Evolutionary conservation across 768 basidiomycete genomes (phyloP).

Genomic region (Mycena filopes): DNA sequence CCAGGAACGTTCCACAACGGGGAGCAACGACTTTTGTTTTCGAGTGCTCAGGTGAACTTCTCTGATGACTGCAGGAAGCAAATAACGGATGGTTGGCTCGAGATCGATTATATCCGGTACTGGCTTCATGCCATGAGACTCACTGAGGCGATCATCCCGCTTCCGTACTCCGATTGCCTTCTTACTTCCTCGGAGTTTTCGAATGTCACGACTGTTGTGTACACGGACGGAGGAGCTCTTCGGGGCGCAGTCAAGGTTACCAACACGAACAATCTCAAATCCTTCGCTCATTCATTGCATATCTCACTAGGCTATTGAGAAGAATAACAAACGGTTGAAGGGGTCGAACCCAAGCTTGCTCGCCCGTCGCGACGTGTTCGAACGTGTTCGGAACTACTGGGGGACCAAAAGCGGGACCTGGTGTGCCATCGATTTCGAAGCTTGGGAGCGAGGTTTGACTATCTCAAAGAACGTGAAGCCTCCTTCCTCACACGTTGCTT

Average conservation of each 20-base stretch:
- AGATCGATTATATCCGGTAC: constrained; percentile 60
- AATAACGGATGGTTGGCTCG: no score
- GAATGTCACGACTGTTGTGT: constrained; percentile 67
- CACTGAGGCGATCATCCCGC: constrained; percentile 70
- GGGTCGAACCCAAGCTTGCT: constrained; percentile 66
- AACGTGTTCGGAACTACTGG: constrained; percentile 74
- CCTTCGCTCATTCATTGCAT: neutral
- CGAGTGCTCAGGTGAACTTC: constrained; percentile 88
- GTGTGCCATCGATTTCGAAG: constrained; percentile 86
- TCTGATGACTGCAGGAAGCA: no score
- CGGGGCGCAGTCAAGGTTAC: constrained; percentile 69
- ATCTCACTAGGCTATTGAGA: constrained; percentile 69
- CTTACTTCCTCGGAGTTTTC: constrained; percentile 68
- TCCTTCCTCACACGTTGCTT: no score
- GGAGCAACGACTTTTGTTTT: constrained; percentile 83
- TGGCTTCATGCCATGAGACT: constrained; percentile 83
- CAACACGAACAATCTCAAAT: constrained; percentile 16
- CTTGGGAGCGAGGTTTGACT: constrained; percentile 68
- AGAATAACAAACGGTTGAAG: constrained; percentile 83
- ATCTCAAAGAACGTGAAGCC: no score
- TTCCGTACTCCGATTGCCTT: constrained; percentile 84
- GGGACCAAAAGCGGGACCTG: constrained; percentile 72
- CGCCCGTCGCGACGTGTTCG: constrained; percentile 71
- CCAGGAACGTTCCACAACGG: constrained; percentile 75
- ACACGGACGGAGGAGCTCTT: constrained; percentile 63